phyloP scores from a whole-genome alignment of 2,329 filamentous ascomycete species.

The Cordyceps tenuipes region DNA sequence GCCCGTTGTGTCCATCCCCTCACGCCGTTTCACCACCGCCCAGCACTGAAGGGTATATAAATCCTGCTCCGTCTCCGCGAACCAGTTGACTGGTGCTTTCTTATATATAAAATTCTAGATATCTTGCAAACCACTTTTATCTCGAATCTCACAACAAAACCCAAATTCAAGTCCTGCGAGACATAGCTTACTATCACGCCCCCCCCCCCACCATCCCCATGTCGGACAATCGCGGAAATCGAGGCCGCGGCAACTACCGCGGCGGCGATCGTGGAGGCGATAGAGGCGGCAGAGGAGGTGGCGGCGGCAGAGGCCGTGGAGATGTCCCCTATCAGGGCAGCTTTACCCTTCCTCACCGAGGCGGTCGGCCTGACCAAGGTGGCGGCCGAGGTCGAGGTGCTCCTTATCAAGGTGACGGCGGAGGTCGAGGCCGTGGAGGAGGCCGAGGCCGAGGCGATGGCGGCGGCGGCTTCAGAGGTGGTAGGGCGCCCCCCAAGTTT shows the following conservation, averaged over 20 bases:
- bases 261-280: not conserved
- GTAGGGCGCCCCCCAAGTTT: slow-evolving; percentile 12
- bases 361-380: slow-evolving; percentile 8
- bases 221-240: not conserved
- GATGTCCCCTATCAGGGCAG: not conserved
- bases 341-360: not conserved
- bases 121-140: not conserved
- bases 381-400: slow-evolving; percentile 17
- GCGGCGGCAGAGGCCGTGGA: slow-evolving; percentile 15
- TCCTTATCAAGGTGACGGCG: slow-evolving; percentile 16
- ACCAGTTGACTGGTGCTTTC: not conserved
- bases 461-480: slow-evolving; percentile 13
- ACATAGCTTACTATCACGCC: not conserved
- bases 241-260: not conserved
- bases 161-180: not conserved
- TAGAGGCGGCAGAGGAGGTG: not conserved
- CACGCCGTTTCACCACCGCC: not conserved
- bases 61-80: not conserved
- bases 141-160: not conserved
- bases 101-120: not conserved
- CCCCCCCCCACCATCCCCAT: not conserved
- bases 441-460: slow-evolving; percentile 16
- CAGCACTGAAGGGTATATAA: not conserved
- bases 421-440: not conserved
- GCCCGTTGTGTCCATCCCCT: not conserved